Evolutionary conservation across 805 yeast species (phyloP).

Genomic region (Priceomyces fermenticarens): DNA sequence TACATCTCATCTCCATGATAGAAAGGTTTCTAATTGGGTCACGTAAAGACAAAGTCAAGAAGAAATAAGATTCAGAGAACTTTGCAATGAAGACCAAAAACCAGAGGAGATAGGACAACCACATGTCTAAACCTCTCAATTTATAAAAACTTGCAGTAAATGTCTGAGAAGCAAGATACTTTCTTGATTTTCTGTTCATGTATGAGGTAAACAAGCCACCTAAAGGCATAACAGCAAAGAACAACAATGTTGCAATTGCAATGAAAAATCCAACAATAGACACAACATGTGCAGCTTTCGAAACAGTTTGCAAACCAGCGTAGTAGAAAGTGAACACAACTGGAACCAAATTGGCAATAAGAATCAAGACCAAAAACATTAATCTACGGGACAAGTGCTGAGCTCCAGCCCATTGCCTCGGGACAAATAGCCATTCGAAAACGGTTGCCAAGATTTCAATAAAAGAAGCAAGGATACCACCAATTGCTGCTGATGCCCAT

Average conservation of each 20-base stretch:
- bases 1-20: conserved; percentile 85
- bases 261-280: conserved; percentile 87
- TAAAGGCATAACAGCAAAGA: conserved; percentile 92
- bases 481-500: conserved; percentile 92
- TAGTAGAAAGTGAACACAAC: conserved; percentile 81
- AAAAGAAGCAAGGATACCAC: conserved; percentile 81
- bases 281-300: conserved; percentile 72
- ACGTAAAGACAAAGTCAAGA: conserved; percentile 81
- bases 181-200: conserved; percentile 81
- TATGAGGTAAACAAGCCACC: conserved; percentile 95
- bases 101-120: conserved; percentile 95
- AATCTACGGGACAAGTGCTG: conserved; percentile 91
- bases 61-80: conserved; percentile 86
- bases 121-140: conserved; percentile 85
- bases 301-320: conserved; percentile 63
- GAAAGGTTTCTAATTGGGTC: conserved; percentile 93
- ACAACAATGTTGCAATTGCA: conserved; percentile 77
- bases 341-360: conserved; percentile 77
- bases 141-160: conserved; percentile 89
- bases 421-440: conserved; percentile 94
- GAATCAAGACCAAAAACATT: conserved; percentile 63
- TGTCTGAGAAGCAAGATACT: conserved; percentile 89
- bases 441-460: conserved; percentile 86
- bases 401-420: conserved; percentile 99
- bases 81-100: conserved; percentile 84